Percentiles rank a stretch among this genome's conserved stretches.
phyloP scores from a whole-genome alignment of 768 basidiomycete species.

The Boletus coccyginus region DNA sequence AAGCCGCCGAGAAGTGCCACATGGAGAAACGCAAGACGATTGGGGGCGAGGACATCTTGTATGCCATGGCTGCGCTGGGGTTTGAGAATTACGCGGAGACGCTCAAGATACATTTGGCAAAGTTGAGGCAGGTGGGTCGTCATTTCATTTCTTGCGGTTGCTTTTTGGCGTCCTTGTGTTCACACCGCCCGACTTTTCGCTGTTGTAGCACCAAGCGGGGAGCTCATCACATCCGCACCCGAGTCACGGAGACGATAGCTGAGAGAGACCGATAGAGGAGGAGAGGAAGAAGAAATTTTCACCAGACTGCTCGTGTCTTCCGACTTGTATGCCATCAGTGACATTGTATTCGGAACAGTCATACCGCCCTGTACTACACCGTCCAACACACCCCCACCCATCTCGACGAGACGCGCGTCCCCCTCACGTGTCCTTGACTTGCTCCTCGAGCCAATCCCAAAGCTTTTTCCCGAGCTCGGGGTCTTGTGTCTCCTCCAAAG shows the following conservation, averaged over 20 bases:
- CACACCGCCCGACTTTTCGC: background rate
- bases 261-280: background rate
- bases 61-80: constrained; percentile 90
- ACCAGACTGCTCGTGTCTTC: background rate
- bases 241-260: constrained; percentile 22
- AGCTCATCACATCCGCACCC: constrained; percentile 25
- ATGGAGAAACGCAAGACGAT: constrained; percentile 98
- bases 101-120: constrained; percentile 88
- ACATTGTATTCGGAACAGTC: constrained; percentile 14
- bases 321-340: constrained; percentile 11
- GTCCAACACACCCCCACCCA: background rate
- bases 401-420: background rate
- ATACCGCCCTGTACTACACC: constrained; percentile 12
- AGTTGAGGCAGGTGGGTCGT: constrained; percentile 70
- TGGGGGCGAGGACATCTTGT: constrained; percentile 94
- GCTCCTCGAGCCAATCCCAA: constrained; percentile 49
- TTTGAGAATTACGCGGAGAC: constrained; percentile 95
- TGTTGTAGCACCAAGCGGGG: constrained; percentile 27
- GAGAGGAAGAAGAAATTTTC: background rate
- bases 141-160: background rate
- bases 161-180: background rate
- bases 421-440: constrained; percentile 28
- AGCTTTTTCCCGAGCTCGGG: constrained; percentile 35
- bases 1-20: constrained; percentile 93
- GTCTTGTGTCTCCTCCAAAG: no score